These are phyloP conservation scores for Colletotrichum echinochloae DNA, from an alignment of 2,329 filamentous ascomycete species.

Conservation along the genomic window DNA sequence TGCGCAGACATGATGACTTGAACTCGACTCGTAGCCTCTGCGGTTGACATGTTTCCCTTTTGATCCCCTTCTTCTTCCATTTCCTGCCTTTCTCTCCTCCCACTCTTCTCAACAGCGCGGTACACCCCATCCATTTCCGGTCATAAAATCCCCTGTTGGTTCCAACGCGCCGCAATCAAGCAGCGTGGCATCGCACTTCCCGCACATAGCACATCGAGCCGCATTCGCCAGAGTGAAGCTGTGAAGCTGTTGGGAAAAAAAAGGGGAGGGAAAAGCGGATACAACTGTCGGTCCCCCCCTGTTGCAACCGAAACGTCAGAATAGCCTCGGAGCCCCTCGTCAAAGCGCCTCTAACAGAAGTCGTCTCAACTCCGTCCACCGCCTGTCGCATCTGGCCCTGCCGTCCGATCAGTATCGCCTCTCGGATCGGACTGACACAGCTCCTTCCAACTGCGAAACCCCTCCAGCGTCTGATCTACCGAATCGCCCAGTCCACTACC, in stretches of 20 bases:
- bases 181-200: not conserved
- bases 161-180: constrained; percentile 1
- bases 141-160: constrained; percentile 6
- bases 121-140: constrained; percentile 22
- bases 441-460: constrained; percentile 55
- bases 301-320: constrained; percentile 53
- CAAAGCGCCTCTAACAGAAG: constrained; percentile 59
- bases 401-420: constrained; percentile 45
- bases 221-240: constrained; percentile 17
- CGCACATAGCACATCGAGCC: constrained; percentile 3
- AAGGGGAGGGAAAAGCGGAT: not conserved
- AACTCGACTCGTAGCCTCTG: constrained; percentile 18
- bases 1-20: constrained; percentile 28
- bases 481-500: constrained; percentile 32
- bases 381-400: constrained; percentile 45
- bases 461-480: constrained; percentile 60
- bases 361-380: constrained; percentile 56
- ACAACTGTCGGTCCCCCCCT: constrained; percentile 45
- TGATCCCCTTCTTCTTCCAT: constrained; percentile 21
- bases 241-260: not conserved
- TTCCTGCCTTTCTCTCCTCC: constrained; percentile 2
- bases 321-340: constrained; percentile 51
- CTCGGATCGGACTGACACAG: constrained; percentile 42
- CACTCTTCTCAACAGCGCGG: constrained; percentile 26
- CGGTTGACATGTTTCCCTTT: constrained; percentile 15